Percentiles rank a stretch among this genome's conserved stretches.
phyloP scores from a whole-genome alignment of 345 rosid species.

The Physaria fendleri region DNA sequence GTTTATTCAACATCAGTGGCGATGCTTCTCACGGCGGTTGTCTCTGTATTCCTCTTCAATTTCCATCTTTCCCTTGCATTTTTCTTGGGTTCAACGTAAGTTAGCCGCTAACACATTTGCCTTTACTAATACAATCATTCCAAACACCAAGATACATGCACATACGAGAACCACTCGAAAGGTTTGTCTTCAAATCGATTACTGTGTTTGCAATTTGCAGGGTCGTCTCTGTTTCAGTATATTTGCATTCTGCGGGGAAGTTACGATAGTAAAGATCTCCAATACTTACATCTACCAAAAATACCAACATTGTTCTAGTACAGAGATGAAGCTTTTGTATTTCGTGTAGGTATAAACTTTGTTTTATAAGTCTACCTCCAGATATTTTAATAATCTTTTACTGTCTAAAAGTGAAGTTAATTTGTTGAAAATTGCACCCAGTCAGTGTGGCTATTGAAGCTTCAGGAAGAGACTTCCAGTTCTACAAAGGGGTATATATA shows the following conservation, averaged over 20 bases:
- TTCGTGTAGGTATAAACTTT: slow-evolving; percentile 8
- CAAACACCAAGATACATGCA: not conserved
- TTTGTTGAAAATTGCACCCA: slow-evolving; percentile 42
- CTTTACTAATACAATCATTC: slow-evolving; percentile 2
- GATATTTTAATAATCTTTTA: no score
- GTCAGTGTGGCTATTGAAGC: slow-evolving; percentile 82
- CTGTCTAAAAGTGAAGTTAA: slow-evolving; percentile 4
- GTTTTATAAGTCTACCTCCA: no score
- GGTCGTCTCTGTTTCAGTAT: slow-evolving; percentile 78
- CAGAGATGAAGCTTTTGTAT: no score
- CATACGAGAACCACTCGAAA: not conserved
- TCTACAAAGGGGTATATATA: slow-evolving; percentile 69
- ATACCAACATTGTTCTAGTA: no score
- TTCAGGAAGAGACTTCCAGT: slow-evolving; percentile 68
- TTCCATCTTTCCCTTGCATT: slow-evolving; percentile 92
- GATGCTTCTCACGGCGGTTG: slow-evolving; percentile 98
- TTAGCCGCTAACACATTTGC: not conserved
- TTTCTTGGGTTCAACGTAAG: slow-evolving; percentile 91
- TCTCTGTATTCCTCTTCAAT: slow-evolving; percentile 78
- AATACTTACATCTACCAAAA: not conserved
- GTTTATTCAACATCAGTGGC: slow-evolving; percentile 98
- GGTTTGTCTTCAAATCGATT: not conserved
- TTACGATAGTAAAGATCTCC: slow-evolving; percentile 37
- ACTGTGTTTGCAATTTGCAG: slow-evolving; percentile 39
- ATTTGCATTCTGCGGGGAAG: slow-evolving; percentile 70